These are phyloP conservation scores for Halophytophthora polymorphica DNA, from an alignment of 352 stramenopile species.

Conservation along the genomic window DNA sequence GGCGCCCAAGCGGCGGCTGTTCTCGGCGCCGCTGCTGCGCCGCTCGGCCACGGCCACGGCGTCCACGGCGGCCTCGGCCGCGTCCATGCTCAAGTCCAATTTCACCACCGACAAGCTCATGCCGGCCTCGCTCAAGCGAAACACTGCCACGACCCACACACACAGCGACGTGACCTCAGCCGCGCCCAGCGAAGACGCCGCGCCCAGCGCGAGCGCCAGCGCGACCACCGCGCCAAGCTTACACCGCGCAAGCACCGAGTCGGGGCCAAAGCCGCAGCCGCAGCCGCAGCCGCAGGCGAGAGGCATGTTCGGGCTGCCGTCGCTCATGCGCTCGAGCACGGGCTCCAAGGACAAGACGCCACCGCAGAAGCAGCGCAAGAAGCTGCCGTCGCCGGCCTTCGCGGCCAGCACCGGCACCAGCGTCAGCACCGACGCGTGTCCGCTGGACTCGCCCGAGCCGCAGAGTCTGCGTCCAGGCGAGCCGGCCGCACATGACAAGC, in stretches of 20 bases:
- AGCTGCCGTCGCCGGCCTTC: slow-evolving; percentile 2
- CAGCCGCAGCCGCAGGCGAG: slow-evolving; percentile 9
- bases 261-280: slow-evolving; percentile 14
- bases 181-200: slow-evolving; percentile 6
- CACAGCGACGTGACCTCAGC: not conserved
- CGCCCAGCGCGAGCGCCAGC: slow-evolving; percentile 1
- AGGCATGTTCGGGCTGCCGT: slow-evolving; percentile 27
- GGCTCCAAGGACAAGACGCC: slow-evolving; percentile 22
- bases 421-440: too few relatives aligned
- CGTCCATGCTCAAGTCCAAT: slow-evolving; percentile 29
- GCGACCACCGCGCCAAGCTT: slow-evolving; percentile 8
- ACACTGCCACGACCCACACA: slow-evolving; percentile 6
- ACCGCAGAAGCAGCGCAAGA: too few relatives aligned
- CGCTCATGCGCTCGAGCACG: slow-evolving; percentile 24
- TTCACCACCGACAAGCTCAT: slow-evolving; percentile 28
- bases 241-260: slow-evolving; percentile 19
- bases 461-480: slow-evolving; percentile 9
- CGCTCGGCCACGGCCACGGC: slow-evolving; percentile 38
- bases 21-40: slow-evolving; percentile 31
- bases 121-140: slow-evolving; percentile 22
- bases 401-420: not conserved
- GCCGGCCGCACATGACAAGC: slow-evolving; percentile 4
- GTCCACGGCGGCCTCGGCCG: slow-evolving; percentile 25
- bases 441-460: slow-evolving; percentile 11
- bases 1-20: slow-evolving; percentile 36